Percentiles rank a stretch among this genome's conserved stretches.
Evolutionary conservation across 805 yeast species (phyloP).

Genomic region (Ogataea siamensis): DNA sequence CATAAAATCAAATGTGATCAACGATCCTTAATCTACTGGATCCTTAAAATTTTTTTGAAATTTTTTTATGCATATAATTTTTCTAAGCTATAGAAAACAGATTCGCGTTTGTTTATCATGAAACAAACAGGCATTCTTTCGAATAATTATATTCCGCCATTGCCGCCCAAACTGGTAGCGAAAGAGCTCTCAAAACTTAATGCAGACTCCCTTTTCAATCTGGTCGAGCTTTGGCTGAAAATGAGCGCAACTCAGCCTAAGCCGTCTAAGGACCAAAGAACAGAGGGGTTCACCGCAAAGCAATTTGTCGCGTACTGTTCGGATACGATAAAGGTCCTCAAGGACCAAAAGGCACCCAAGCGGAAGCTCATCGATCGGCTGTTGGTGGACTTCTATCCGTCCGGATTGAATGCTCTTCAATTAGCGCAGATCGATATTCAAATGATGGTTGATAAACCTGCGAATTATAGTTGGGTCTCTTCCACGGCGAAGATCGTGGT

Average conservation of each 20-base stretch:
- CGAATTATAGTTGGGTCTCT: slow-evolving; percentile 44
- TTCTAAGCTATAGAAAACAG: not conserved
- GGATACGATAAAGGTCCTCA: slow-evolving; percentile 15
- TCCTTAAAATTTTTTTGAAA: slow-evolving; percentile 13
- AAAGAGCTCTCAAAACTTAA: slow-evolving; percentile 29
- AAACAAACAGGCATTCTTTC: slow-evolving; percentile 33
- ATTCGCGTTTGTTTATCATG: slow-evolving; percentile 10
- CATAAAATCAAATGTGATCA: not conserved
- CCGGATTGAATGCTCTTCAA: slow-evolving; percentile 62
- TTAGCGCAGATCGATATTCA: slow-evolving; percentile 71
- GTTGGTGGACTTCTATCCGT: slow-evolving; percentile 49
- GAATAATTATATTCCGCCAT: slow-evolving; percentile 34
- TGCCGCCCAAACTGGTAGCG: slow-evolving; percentile 22
- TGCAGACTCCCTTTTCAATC: slow-evolving; percentile 31
- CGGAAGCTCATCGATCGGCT: slow-evolving; percentile 42
- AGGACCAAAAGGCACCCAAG: slow-evolving; percentile 24
- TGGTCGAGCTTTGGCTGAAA: slow-evolving; percentile 35
- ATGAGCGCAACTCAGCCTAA: slow-evolving; percentile 32
- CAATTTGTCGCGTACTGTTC: slow-evolving; percentile 19
- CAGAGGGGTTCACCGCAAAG: slow-evolving; percentile 19
- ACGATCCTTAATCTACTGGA: slow-evolving; percentile 1
- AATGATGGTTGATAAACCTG: slow-evolving; percentile 57
- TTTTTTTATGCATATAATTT: slow-evolving; percentile 2
- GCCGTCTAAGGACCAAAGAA: slow-evolving; percentile 20
- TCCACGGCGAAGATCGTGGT: slow-evolving; percentile 42